Evolutionary conservation across 805 yeast species (phyloP).

Genomic region (Pichia manshurica): DNA sequence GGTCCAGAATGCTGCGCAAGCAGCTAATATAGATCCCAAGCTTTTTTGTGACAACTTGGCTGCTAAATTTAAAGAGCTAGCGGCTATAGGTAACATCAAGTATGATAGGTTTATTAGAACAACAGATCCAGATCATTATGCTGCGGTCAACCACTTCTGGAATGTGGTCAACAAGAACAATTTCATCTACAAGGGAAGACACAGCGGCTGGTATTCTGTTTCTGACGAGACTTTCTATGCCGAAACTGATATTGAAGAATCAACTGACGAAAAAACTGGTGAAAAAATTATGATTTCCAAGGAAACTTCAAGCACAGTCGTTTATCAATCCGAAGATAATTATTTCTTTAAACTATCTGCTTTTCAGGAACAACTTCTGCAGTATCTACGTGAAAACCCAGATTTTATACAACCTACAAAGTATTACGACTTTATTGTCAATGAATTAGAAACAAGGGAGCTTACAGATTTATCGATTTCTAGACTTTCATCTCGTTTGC

Average conservation of each 20-base stretch:
- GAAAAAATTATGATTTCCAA: slow-evolving; percentile 36
- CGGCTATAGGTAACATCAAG: slow-evolving; percentile 48
- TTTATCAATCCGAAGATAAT: slow-evolving; percentile 71
- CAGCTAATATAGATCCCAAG: slow-evolving; percentile 47
- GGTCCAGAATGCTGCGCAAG: slow-evolving; percentile 78
- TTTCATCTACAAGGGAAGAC: slow-evolving; percentile 73
- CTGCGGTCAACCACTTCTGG: slow-evolving; percentile 71
- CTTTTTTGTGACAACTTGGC: slow-evolving; percentile 68
- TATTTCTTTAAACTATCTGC: slow-evolving; percentile 73
- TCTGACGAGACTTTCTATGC: slow-evolving; percentile 95
- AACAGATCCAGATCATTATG: slow-evolving; percentile 74
- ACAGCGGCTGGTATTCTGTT: slow-evolving; percentile 90
- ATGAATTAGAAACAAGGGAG: slow-evolving; percentile 45
- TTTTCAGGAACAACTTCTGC: slow-evolving; percentile 52
- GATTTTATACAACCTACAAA: slow-evolving; percentile 61
- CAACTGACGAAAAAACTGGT: slow-evolving; percentile 30
- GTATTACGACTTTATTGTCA: slow-evolving; percentile 48
- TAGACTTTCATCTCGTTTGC: slow-evolving; percentile 67
- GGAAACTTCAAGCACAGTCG: slow-evolving; percentile 75
- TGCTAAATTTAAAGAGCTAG: slow-evolving; percentile 56
- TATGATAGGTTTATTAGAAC: slow-evolving; percentile 84
- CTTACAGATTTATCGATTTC: slow-evolving; percentile 79
- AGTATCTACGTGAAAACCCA: slow-evolving; percentile 43
- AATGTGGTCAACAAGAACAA: slow-evolving; percentile 49
- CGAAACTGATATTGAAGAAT: slow-evolving; percentile 59